Evolutionary conservation across 306 rosid genomes (phyloP).

Genomic region (Cicer arietinum): DNA sequence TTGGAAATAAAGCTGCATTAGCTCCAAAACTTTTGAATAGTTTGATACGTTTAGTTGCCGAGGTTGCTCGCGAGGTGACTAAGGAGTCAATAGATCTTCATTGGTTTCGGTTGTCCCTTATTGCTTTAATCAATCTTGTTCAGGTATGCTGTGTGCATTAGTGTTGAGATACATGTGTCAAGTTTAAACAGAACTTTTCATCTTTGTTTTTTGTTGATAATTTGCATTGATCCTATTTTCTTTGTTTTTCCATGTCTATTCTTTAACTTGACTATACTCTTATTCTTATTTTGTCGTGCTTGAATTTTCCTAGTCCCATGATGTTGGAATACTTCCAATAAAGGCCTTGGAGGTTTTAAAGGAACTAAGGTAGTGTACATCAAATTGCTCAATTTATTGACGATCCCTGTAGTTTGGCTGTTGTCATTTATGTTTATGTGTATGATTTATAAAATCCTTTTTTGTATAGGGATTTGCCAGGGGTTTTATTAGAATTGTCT

Average conservation of each 20-base stretch:
- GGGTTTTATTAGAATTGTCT: slow-evolving; percentile 63
- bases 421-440: slow-evolving; percentile 32
- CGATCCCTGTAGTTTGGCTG: slow-evolving; percentile 18
- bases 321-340: slow-evolving; percentile 63
- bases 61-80: slow-evolving; percentile 69
- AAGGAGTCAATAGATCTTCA: slow-evolving; percentile 68
- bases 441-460: slow-evolving; percentile 40
- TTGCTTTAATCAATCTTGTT: slow-evolving; percentile 80
- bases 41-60: slow-evolving; percentile 73
- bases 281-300: slow-evolving; percentile 42
- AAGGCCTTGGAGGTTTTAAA: slow-evolving; percentile 75
- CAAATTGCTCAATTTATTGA: slow-evolving; percentile 27
- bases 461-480: slow-evolving; percentile 67
- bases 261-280: slow-evolving; percentile 2
- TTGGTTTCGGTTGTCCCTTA: slow-evolving; percentile 76
- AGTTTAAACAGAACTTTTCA: slow-evolving; percentile 26
- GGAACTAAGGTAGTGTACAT: slow-evolving; percentile 65
- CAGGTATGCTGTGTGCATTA: slow-evolving; percentile 59
- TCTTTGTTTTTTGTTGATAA: slow-evolving; percentile 18
- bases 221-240: background rate
- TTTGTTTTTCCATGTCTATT: slow-evolving; percentile 11
- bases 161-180: slow-evolving; percentile 15
- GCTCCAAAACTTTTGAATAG: slow-evolving; percentile 78
- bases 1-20: slow-evolving; percentile 73
- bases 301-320: slow-evolving; percentile 65